Base-by-base conservation (phyloP, 352 stramenopile species). In the Globisporangium abappressorium region DNA sequence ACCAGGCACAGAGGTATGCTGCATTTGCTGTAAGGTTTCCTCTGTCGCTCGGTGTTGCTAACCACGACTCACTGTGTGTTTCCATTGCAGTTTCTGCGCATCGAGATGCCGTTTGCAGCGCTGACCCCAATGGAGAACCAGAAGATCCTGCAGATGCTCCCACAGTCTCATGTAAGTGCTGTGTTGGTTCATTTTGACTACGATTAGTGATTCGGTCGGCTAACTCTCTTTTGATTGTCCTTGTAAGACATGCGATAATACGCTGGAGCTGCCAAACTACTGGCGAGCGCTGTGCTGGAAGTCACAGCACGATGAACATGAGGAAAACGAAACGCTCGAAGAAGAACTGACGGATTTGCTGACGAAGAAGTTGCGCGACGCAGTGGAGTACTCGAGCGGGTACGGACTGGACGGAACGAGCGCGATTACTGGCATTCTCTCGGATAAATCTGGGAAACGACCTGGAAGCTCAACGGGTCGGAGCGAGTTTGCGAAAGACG, bases 161-260 rank as follows among this genome's bases (percentile, higher is more conserved):
- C 85, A 5, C 85, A 93, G 43, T 82, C 85, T 33, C 85, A 93
- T 70, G 84, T 91, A 80, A 55, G 79, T 78, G 5, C 3, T 3
- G 15, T 51, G 7, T 51, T 26, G 24, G 0, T 22, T 33, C 30
- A 12, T 15, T 6, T 15, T 69, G 24, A 11, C 5, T 56, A 26
- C 33, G 24, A 22, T 8, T 56, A 12, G 34, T 53, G 7, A 7
- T 47, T 57, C 62, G 26, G 20, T 11, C 14, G 18, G 36, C 30
- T 47, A 5, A 56, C 18, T 34, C 9, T 43, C 1, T 62, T 36
- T 33, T 7, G 33, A 20, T 24, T 57, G 2, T 64, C 2, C 26
- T 33, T 30, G 62, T 53, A 53, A 92, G 84, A 93, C 84, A 7
- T 93, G 82, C 49, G 82, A 93, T 65, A 93, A 93, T 59, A 90